Base-by-base conservation (phyloP, 352 stramenopile genomes). In the Phytopythium delawarense region DNA sequence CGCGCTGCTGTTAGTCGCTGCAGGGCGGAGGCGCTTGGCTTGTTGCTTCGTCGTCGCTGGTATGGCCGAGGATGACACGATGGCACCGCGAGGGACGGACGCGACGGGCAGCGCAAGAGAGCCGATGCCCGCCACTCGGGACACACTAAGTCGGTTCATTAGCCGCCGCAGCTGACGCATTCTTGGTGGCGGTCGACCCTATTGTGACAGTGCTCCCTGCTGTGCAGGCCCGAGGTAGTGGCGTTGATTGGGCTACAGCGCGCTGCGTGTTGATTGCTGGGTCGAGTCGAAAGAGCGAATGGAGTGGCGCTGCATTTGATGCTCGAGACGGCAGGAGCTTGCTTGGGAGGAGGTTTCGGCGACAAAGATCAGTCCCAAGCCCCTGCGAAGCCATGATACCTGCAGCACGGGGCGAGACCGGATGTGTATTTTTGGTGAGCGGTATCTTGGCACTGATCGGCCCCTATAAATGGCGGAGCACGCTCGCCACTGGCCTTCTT, bases 101-200 rank as follows among this genome's bases (percentile, higher is more conserved):
- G 53, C 53, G 6, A 59, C 18, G 2, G 53, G 53, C n/a, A 59
- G 53, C 21, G 35, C n/a, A 1, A 59, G 13, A 7, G 53, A 18
- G 3, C 53, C 52, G n/a, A 58, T 48, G 13, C 52, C 34, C 2
- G n/a, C 53, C 2, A 15, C 34, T 2, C 35, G 53, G 23, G 53
- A 16, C 12, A 49, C 53, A 12, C 35, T 59, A 35, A 59, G 35
- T 20, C 21, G 53, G 34, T 30, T 49, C 34, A 59, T 32, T 28
- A 59, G 15, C 21, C 35, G 35, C n/a, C 53, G 20, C 15, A 59
- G 53, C 34, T 59, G 53, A 30, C 53, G 53, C 53, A 59, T 59
- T 12, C 35, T 48, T 34, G 53, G 15, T 59, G n/a, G 18, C n/a
- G 21, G 35, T 59, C 20, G 35, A 7, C 12, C n/a, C 39, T 59